Evolutionary conservation across 2,329 filamentous ascomycete genomes (phyloP).

Genomic region (Fusarium keratoplasticum): DNA sequence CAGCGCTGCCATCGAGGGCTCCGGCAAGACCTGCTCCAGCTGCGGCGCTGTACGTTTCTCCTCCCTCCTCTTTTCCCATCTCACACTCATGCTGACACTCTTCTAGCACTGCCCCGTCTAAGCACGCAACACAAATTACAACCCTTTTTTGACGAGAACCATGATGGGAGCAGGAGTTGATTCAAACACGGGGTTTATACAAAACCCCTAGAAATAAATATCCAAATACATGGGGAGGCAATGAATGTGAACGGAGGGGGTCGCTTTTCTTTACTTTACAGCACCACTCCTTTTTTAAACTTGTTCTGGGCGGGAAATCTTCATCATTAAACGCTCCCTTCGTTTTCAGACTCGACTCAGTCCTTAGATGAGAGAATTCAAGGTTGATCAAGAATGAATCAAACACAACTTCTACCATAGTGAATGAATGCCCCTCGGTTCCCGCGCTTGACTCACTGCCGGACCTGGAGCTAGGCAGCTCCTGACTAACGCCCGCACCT

Average conservation of each 20-base stretch:
- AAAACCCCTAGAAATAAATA: not conserved
- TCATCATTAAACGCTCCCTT: constrained; percentile 16
- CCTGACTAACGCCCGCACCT: not conserved
- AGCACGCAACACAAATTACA: not conserved
- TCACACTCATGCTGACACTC: constrained; percentile 9
- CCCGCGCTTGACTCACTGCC: constrained; percentile 5
- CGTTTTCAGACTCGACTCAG: constrained; percentile 9
- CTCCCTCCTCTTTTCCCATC: not conserved
- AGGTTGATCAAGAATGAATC: not conserved
- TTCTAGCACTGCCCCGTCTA: constrained; percentile 44
- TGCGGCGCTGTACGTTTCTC: constrained; percentile 66
- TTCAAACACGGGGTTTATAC: constrained; percentile 13
- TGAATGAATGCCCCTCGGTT: not conserved
- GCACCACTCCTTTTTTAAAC: constrained; percentile 27
- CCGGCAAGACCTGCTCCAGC: constrained; percentile 64
- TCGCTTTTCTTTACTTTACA: constrained; percentile 13
- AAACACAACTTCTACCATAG: too few species aligned
- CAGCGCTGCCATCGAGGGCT: constrained; percentile 57
- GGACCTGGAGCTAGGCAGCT: not conserved
- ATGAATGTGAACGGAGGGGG: constrained; percentile 19
- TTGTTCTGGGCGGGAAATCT: constrained; percentile 7
- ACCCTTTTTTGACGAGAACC: not conserved
- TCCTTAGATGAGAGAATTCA: constrained; percentile 2
- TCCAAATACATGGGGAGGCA: constrained; percentile 16
- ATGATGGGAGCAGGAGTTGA: constrained; percentile 25